Conservation (phyloP, 2,329 filamentous ascomycete genomes). For the Penicillium italicum region DNA sequence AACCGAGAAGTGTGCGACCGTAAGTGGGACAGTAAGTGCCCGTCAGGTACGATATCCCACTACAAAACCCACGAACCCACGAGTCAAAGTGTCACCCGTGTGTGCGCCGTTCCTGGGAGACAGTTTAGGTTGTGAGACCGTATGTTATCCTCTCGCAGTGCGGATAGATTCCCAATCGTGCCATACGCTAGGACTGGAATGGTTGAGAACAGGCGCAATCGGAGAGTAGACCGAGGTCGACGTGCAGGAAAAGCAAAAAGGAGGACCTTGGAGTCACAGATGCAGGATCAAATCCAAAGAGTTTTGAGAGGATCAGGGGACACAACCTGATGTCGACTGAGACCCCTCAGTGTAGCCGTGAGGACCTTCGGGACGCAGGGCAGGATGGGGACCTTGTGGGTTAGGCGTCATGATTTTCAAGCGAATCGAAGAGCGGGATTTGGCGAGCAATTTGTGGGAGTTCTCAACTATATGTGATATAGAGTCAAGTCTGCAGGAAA, state of each 20-base stretch:
- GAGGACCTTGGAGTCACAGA: conserved; percentile 18
- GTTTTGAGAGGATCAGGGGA: conserved; percentile 6
- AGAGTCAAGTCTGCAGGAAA: neutral
- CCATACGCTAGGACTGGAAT: conserved; percentile 11
- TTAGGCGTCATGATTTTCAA: conserved; percentile 21
- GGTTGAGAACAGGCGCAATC: conserved; percentile 15
- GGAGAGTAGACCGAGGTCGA: conserved; percentile 20
- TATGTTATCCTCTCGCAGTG: conserved; percentile 1
- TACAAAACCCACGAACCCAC: conserved; percentile 8
- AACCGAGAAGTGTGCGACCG: conserved; percentile 5
- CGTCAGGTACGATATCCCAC: conserved; percentile 7
- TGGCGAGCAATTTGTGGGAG: conserved; percentile 4
- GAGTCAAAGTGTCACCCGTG: neutral
- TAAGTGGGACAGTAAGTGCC: conserved; percentile 4
- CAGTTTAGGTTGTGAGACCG: neutral
- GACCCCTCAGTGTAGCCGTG: conserved; percentile 6
- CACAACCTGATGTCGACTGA: neutral
- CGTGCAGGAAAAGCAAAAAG: conserved; percentile 11
- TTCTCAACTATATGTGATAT: neutral
- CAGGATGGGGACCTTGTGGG: conserved; percentile 35
- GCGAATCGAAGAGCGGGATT: conserved; percentile 14
- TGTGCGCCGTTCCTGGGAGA: neutral
- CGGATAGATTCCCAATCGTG: conserved; percentile 12
- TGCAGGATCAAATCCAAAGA: neutral
- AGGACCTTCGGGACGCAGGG: conserved; percentile 16